Conservation (phyloP, 1,284 basidiomycete species). For the Macrocystidia cucumis region DNA sequence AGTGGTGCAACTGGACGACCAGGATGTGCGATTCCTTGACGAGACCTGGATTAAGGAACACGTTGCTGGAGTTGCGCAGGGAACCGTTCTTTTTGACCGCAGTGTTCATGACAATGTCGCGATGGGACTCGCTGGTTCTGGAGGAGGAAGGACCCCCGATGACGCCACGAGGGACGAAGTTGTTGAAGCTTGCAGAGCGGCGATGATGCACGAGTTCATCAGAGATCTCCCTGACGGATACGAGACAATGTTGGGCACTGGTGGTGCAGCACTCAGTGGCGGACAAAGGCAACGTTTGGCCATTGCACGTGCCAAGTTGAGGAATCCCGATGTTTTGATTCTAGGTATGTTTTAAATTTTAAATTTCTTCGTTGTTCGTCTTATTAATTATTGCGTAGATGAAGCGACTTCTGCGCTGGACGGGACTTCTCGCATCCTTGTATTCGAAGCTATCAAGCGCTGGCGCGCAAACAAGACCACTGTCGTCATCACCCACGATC, state of each 20-base stretch:
- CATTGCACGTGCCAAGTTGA: slow-evolving; percentile 81
- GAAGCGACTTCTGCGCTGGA: slow-evolving; percentile 97
- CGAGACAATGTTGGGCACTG: slow-evolving; percentile 73
- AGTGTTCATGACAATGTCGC: slow-evolving; percentile 88
- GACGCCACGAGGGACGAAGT: slow-evolving; percentile 66
- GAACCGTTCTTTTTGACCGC: slow-evolving; percentile 71
- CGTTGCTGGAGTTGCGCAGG: slow-evolving; percentile 77
- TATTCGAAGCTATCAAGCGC: slow-evolving; percentile 81
- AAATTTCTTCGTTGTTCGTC: slow-evolving; percentile 2
- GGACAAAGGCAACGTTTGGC: slow-evolving; percentile 93
- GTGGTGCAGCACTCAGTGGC: slow-evolving; percentile 78
- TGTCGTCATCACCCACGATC: slow-evolving; percentile 94
- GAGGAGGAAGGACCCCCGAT: slow-evolving; percentile 19
- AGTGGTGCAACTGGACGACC: slow-evolving; percentile 75
- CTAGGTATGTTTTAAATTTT: slow-evolving; percentile 55
- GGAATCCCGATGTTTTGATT: slow-evolving; percentile 86
- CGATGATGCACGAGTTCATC: slow-evolving; percentile 87
- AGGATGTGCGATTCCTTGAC: slow-evolving; percentile 73
- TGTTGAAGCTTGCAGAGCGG: slow-evolving; percentile 75
- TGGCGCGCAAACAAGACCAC: slow-evolving; percentile 87
- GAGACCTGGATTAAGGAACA: slow-evolving; percentile 64
- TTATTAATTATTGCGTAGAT: slow-evolving; percentile 42
- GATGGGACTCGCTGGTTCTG: slow-evolving; percentile 57
- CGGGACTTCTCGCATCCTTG: slow-evolving; percentile 78
- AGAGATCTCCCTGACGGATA: slow-evolving; percentile 81